Evolutionary conservation across 1,139 yeast genomes (phyloP).

Genomic region (Scheffersomyces insectosa): DNA sequence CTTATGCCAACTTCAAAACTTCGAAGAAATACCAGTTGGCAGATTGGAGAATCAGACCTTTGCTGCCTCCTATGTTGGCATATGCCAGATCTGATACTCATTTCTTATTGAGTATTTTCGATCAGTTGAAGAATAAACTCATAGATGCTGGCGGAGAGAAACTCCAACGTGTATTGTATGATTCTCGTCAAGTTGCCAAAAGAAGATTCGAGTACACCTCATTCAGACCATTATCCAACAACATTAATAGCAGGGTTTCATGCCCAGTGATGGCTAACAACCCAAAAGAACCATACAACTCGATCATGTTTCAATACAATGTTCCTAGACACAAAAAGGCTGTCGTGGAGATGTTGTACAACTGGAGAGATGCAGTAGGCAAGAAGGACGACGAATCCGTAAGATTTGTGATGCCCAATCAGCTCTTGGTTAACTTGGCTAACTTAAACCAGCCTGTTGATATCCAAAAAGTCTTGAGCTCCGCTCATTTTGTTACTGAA

Average conservation of each 20-base stretch:
- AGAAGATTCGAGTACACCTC: conserved; percentile 77
- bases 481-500: conserved; percentile 52
- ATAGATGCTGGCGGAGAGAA: conserved; percentile 43
- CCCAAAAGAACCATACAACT: conserved; percentile 57
- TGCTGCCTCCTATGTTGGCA: conserved; percentile 71
- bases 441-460: conserved; percentile 56
- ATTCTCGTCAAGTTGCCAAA: conserved; percentile 78
- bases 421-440: conserved; percentile 64
- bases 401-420: conserved; percentile 82
- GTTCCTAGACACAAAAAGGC: conserved; percentile 57
- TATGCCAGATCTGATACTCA: conserved; percentile 98
- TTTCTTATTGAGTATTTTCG: conserved; percentile 78
- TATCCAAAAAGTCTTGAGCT: conserved; percentile 55
- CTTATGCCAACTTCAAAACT: conserved; percentile 79
- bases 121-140: conserved; percentile 67
- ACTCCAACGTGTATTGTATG: conserved; percentile 64
- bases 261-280: conserved; percentile 51
- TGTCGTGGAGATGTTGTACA: conserved; percentile 60
- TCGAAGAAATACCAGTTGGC: conserved; percentile 95
- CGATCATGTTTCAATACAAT: conserved; percentile 65
- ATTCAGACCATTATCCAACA: conserved; percentile 48
- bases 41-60: conserved; percentile 94
- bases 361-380: conserved; percentile 84
- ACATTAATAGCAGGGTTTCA: conserved; percentile 33
- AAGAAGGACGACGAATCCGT: conserved; percentile 81